phyloP scores from a whole-genome alignment of 2,329 filamentous ascomycete genomes.

The Fusarium sp. region DNA sequence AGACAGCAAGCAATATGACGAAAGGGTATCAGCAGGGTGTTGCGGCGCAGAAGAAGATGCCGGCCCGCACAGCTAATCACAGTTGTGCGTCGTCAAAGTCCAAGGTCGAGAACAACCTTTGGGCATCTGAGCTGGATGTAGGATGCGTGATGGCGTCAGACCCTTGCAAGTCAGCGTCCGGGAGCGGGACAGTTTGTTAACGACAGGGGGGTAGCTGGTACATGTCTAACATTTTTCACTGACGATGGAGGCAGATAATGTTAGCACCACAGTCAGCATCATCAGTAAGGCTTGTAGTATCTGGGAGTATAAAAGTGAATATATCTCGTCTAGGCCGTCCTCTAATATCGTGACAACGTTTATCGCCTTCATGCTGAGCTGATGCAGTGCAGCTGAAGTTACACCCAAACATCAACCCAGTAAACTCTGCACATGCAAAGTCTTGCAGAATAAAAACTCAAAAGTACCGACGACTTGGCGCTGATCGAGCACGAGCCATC shows the following conservation, averaged over 20 bases:
- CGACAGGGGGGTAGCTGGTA: conserved; percentile 31
- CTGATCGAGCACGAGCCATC: conserved; percentile 37
- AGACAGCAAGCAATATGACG: conserved; percentile 33
- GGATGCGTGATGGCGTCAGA: conserved; percentile 47
- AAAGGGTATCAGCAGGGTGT: conserved; percentile 31
- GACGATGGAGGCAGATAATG: neutral
- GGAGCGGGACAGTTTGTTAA: conserved; percentile 25
- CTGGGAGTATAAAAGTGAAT: neutral
- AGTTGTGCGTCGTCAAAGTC: conserved; percentile 35
- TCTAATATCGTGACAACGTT: neutral
- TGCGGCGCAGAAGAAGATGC: conserved; percentile 33
- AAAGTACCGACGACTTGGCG: conserved; percentile 30
- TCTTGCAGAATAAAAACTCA: conserved; percentile 2
- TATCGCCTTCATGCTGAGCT: neutral
- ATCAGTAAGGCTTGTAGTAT: neutral
- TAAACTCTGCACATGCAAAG: conserved; percentile 1
- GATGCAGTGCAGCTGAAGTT: neutral
- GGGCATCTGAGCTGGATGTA: conserved; percentile 28
- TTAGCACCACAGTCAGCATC: neutral
- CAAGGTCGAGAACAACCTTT: conserved; percentile 30
- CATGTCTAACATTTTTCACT: conserved; percentile 1
- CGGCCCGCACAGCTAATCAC: conserved; percentile 40
- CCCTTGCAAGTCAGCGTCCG: conserved; percentile 21
- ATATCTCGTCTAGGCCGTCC: neutral
- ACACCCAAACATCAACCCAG: neutral